A percentile compares a stretch with the other conserved stretches of the same genome.
Evolutionary conservation across 148 eudicot species (phyloP).

Genomic region (Rhododendron henanense): DNA sequence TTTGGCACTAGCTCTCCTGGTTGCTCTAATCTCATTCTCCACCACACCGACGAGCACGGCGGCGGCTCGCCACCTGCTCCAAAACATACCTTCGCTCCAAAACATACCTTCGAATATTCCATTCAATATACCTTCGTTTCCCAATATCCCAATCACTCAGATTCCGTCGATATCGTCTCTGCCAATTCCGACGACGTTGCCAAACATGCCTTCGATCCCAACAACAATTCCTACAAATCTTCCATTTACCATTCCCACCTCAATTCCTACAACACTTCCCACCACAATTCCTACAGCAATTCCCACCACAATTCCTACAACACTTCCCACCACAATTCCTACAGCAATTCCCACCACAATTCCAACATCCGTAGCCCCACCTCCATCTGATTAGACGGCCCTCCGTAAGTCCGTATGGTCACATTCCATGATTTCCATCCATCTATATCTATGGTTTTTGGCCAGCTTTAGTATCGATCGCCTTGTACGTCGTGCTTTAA

Average conservation of each 20-base stretch:
- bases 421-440: too few relatives aligned
- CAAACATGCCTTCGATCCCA: too few relatives aligned
- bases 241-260: too few relatives aligned
- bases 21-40: neutral
- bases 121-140: neutral
- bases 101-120: neutral
- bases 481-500: neutral
- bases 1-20: neutral
- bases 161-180: neutral
- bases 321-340: too few relatives aligned
- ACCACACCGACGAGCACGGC: neutral
- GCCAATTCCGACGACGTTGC: neutral
- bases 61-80: neutral
- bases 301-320: too few relatives aligned
- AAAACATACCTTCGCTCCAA: neutral
- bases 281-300: too few relatives aligned
- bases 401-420: too few relatives aligned
- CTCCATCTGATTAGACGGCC: too few relatives aligned
- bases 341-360: too few relatives aligned
- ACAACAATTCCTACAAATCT: too few relatives aligned
- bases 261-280: too few relatives aligned
- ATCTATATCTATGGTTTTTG: too few relatives aligned
- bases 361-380: neutral
- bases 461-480: neutral
- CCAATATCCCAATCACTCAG: neutral